A percentile compares a stretch with the other conserved stretches of the same genome.
Evolutionary conservation across 1,284 basidiomycete genomes (phyloP).

Genomic region (Ganoderma lucidum): DNA sequence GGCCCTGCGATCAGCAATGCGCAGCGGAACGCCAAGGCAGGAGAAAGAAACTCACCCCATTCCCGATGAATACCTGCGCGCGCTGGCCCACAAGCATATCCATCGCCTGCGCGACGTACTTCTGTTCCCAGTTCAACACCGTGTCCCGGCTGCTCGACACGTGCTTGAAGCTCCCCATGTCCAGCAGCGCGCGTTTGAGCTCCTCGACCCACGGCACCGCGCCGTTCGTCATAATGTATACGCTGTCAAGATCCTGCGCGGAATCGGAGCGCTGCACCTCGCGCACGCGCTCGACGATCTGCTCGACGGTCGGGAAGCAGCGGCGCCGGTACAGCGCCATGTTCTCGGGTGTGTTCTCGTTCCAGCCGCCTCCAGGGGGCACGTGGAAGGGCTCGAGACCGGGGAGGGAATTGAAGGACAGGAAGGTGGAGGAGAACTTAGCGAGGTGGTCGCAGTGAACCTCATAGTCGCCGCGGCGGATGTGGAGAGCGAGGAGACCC

Average conservation of each 20-base stretch:
- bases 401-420: slow-evolving; percentile 49
- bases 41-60: slow-evolving; percentile 46
- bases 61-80: slow-evolving; percentile 56
- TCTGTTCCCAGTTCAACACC: slow-evolving; percentile 47
- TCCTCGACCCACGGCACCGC: slow-evolving; percentile 47
- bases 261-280: slow-evolving; percentile 43
- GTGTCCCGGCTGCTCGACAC: slow-evolving; percentile 47
- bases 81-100: slow-evolving; percentile 56
- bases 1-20: neutral
- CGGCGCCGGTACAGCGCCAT: slow-evolving; percentile 47
- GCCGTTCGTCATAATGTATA: slow-evolving; percentile 70
- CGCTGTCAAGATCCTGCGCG: slow-evolving; percentile 41
- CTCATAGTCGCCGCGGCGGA: slow-evolving; percentile 68
- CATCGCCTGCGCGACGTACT: slow-evolving; percentile 48
- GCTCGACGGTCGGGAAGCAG: slow-evolving; percentile 56
- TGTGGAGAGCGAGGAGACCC: slow-evolving; percentile 62
- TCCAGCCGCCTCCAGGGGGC: slow-evolving; percentile 36
- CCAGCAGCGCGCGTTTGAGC: slow-evolving; percentile 49
- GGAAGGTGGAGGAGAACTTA: slow-evolving; percentile 49
- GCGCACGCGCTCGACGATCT: slow-evolving; percentile 53
- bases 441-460: slow-evolving; percentile 59
- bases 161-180: slow-evolving; percentile 33
- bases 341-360: slow-evolving; percentile 35
- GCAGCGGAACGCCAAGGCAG: neutral
- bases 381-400: slow-evolving; percentile 46